phyloP scores from a whole-genome alignment of 202 grass and related monocot species.

The Saccharum hybrid region DNA sequence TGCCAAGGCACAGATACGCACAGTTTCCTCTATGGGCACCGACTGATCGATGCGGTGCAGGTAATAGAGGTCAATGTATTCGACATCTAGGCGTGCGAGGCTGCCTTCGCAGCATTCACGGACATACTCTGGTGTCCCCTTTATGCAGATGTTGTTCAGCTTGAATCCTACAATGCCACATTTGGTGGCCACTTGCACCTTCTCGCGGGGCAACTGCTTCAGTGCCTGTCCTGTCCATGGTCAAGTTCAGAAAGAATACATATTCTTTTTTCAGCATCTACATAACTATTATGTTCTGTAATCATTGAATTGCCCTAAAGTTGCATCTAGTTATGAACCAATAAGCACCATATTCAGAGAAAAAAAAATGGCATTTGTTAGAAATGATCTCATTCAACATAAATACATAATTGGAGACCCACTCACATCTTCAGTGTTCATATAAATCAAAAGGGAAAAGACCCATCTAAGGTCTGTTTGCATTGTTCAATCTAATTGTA shows the following conservation, averaged over 20 bases:
- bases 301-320: no score
- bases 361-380: no score
- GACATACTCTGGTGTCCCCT: slow-evolving; percentile 70
- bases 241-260: slow-evolving; percentile 27
- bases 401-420: no score
- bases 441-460: no score
- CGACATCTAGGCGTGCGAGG: slow-evolving; percentile 60
- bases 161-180: slow-evolving; percentile 59
- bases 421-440: no score
- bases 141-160: slow-evolving; percentile 47
- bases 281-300: no score
- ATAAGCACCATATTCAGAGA: no score
- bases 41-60: slow-evolving; percentile 71
- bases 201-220: slow-evolving; percentile 61
- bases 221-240: slow-evolving; percentile 40
- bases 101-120: slow-evolving; percentile 61
- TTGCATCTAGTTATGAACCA: no score
- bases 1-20: slow-evolving; percentile 38
- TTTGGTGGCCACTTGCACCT: slow-evolving; percentile 75
- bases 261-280: neutral
- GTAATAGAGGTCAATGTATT: slow-evolving; percentile 84
- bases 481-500: no score
- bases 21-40: slow-evolving; percentile 79
- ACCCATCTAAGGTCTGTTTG: no score
- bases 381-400: no score